A percentile compares a stretch with the other conserved stretches of the same genome.
These are phyloP conservation scores for Colletotrichum tamarilloi DNA, from an alignment of 2,329 filamentous ascomycete genomes.

Conservation along the genomic window DNA sequence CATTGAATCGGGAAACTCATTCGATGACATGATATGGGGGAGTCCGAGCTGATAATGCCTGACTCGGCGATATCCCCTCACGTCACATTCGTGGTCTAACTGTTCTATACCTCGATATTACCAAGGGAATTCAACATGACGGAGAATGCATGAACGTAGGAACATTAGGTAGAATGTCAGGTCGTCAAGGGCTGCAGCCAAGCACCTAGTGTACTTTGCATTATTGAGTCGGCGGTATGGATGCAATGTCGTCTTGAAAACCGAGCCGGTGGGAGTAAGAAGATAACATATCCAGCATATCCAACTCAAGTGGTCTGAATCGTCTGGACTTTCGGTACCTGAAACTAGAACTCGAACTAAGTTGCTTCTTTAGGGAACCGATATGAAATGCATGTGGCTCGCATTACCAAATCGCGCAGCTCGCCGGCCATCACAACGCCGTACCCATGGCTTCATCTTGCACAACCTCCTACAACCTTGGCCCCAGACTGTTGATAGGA, in stretches of 20 bases:
- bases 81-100: too few relatives aligned
- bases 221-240: not conserved
- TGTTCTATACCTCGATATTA: not conserved
- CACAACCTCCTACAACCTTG: not conserved
- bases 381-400: not conserved
- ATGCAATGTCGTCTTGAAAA: not conserved
- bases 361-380: slow-evolving; percentile 1
- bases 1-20: slow-evolving; percentile 21
- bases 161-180: not conserved
- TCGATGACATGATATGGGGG: slow-evolving; percentile 7
- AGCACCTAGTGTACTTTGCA: not conserved
- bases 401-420: not conserved
- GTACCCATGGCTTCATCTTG: slow-evolving; percentile 5
- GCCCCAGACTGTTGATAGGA: not conserved
- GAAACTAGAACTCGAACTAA: slow-evolving; percentile 16
- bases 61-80: not conserved
- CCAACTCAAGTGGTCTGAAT: slow-evolving; percentile 6
- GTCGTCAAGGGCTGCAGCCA: not conserved
- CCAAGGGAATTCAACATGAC: not conserved
- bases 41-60: not conserved
- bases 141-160: too few relatives aligned
- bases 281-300: not conserved
- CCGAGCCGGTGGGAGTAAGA: not conserved
- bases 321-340: slow-evolving; percentile 7
- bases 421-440: not conserved